These are phyloP conservation scores for Plasmodium chabaudi DNA, from an alignment of 169 alveolate genomes.

Conservation along the genomic window DNA sequence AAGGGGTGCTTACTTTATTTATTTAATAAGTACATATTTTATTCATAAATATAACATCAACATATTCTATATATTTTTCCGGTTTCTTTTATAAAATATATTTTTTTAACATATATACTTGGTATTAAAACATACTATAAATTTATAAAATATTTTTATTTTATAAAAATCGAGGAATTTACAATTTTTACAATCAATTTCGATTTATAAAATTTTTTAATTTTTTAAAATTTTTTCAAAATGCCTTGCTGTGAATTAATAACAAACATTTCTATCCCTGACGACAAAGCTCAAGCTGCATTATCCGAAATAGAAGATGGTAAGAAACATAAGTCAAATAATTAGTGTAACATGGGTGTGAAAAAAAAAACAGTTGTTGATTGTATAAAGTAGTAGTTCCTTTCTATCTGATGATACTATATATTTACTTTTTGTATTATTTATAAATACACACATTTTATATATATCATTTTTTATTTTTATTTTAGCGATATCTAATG, in stretches of 20 bases:
- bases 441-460: no score
- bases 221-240: neutral
- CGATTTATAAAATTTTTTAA: neutral
- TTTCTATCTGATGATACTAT: no score
- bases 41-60: no score
- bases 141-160: no score
- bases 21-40: no score
- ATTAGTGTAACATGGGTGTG: neutral
- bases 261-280: constrained; percentile 35
- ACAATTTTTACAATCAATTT: neutral
- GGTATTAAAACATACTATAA: no score
- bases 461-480: neutral
- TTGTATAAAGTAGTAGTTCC: no score
- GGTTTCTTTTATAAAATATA: no score
- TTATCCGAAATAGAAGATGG: constrained; percentile 52
- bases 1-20: no score
- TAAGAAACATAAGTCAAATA: neutral
- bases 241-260: constrained; percentile 67
- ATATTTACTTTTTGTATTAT: no score
- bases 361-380: neutral
- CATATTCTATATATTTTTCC: no score
- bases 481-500: constrained; percentile 34
- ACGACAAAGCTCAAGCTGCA: constrained; percentile 26
- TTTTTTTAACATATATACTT: no score
- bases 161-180: neutral